Percentiles rank a stretch among this genome's conserved stretches.
Evolutionary conservation across 352 stramenopile genomes (phyloP).

Genomic region (Globisporangium rhizosaccharum): DNA sequence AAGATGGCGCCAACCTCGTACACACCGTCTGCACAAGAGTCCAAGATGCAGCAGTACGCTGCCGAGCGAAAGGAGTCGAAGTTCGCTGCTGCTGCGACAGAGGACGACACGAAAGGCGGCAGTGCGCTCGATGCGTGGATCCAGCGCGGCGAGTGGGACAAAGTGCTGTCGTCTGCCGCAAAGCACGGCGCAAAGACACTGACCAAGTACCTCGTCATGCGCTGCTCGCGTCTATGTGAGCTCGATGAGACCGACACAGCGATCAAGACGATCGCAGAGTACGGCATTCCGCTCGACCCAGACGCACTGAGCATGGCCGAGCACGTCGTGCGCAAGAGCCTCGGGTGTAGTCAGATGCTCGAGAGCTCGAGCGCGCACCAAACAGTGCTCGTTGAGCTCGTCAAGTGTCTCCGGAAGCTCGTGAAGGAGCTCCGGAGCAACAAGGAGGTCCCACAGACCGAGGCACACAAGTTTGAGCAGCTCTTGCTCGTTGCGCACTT

Average conservation of each 20-base stretch:
- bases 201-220: constrained; percentile 84
- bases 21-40: constrained; percentile 42
- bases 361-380: constrained; percentile 41
- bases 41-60: constrained; percentile 31
- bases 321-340: constrained; percentile 45
- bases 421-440: constrained; percentile 62
- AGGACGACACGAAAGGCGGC: constrained; percentile 31
- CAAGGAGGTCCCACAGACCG: constrained; percentile 45
- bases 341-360: constrained; percentile 34
- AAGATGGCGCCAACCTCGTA: constrained; percentile 42
- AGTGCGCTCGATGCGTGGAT: constrained; percentile 88
- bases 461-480: constrained; percentile 71
- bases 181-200: constrained; percentile 73
- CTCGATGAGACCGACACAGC: constrained; percentile 70
- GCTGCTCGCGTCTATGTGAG: constrained; percentile 64
- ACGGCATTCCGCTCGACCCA: constrained; percentile 66
- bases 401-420: constrained; percentile 57
- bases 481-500: constrained; percentile 75
- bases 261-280: constrained; percentile 70
- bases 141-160: constrained; percentile 92
- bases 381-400: constrained; percentile 51
- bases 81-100: constrained; percentile 15
- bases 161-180: constrained; percentile 81
- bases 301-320: constrained; percentile 52
- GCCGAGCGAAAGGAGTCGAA: constrained; percentile 58